Evolutionary conservation across 1,284 basidiomycete species (phyloP).

Genomic region (Ustilago nuda): DNA sequence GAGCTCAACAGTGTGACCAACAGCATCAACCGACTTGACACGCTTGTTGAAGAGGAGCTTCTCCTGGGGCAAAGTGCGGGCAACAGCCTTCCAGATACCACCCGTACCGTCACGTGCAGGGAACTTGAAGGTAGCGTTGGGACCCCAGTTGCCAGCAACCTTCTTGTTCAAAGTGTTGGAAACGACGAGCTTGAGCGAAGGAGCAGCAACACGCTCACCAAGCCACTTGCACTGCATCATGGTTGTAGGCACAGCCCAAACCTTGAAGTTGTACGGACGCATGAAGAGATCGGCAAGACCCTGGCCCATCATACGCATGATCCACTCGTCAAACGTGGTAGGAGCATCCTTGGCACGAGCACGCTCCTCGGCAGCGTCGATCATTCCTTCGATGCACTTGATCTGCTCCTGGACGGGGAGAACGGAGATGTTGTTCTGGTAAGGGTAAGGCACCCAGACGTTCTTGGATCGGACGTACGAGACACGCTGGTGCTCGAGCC

Average conservation of each 20-base stretch:
- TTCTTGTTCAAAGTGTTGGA: slow-evolving; percentile 73
- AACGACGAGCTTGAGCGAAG: slow-evolving; percentile 72
- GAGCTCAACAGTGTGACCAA: slow-evolving; percentile 70
- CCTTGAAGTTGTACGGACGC: slow-evolving; percentile 74
- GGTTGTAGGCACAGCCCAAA: slow-evolving; percentile 73
- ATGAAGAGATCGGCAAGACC: slow-evolving; percentile 73
- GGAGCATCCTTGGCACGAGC: slow-evolving; percentile 69
- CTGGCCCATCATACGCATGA: slow-evolving; percentile 72
- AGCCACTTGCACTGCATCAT: slow-evolving; percentile 75
- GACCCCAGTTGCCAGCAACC: slow-evolving; percentile 73
- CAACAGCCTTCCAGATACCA: slow-evolving; percentile 74
- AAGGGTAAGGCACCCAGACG: slow-evolving; percentile 72
- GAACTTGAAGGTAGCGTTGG: slow-evolving; percentile 74
- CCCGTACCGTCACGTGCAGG: slow-evolving; percentile 73
- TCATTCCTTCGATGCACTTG: slow-evolving; percentile 73
- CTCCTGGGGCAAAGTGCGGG: slow-evolving; percentile 71
- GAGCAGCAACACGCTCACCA: slow-evolving; percentile 73
- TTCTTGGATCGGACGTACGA: slow-evolving; percentile 72
- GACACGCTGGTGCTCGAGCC: slow-evolving; percentile 73
- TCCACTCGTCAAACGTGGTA: slow-evolving; percentile 72
- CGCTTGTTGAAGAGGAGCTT: slow-evolving; percentile 70
- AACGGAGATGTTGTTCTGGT: slow-evolving; percentile 73
- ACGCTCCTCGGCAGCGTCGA: slow-evolving; percentile 70
- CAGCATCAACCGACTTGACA: slow-evolving; percentile 70
- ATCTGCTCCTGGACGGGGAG: slow-evolving; percentile 72